Percentiles rank a stretch among this genome's conserved stretches.
Conservation (phyloP, 1,284 basidiomycete species). For the Hypsizygus ulmarius region DNA sequence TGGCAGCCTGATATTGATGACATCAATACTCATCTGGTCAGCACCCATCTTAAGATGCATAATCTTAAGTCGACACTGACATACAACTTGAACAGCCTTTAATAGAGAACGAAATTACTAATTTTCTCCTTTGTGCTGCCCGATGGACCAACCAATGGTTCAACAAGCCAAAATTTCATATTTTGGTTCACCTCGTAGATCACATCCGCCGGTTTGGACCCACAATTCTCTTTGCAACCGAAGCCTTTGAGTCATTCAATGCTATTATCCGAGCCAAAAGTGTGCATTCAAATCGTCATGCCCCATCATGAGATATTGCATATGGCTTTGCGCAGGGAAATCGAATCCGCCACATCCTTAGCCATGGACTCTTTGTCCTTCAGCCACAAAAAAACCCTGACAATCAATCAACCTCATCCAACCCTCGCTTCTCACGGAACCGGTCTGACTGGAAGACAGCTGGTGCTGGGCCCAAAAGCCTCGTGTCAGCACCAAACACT, state of each 20-base stretch:
- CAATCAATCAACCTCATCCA: too few relatives aligned
- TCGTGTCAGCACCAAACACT: too few relatives aligned
- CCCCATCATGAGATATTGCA: constrained; percentile 42
- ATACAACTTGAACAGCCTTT: neutral
- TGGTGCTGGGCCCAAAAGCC: too few relatives aligned
- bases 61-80: neutral
- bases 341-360: constrained; percentile 36
- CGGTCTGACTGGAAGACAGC: too few relatives aligned
- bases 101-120: constrained; percentile 23
- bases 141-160: constrained; percentile 32
- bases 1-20: constrained; percentile 37
- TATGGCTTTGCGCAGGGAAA: constrained; percentile 32
- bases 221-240: too few relatives aligned
- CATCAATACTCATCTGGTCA: constrained; percentile 29
- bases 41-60: constrained; percentile 6
- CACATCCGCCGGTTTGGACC: constrained; percentile 37
- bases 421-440: too few relatives aligned
- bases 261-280: constrained; percentile 44
- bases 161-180: constrained; percentile 42
- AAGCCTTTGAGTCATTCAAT: constrained; percentile 47
- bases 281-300: constrained; percentile 41
- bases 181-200: constrained; percentile 30
- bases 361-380: constrained; percentile 25
- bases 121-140: constrained; percentile 27
- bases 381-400: too few relatives aligned